Base-by-base conservation (phyloP, 257 asterid genomes). In the Solanum ossicruentum region DNA sequence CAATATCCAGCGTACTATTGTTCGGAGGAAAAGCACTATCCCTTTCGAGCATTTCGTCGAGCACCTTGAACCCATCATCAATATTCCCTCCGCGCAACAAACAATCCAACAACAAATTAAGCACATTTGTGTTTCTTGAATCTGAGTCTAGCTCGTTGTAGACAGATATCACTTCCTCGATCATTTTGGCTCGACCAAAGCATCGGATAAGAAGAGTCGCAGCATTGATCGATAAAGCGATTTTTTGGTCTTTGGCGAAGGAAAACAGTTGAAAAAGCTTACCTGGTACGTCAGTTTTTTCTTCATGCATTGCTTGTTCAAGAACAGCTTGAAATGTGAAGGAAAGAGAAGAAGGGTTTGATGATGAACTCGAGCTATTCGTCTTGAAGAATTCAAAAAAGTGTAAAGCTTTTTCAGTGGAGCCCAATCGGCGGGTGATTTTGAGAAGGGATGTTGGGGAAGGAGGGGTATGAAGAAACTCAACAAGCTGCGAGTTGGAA, bases 11-110 rank as follows among this genome's bases (percentile, higher is more conserved):
- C 0, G 99, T 96, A 80, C 60, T 82, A 23, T 61, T 21, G 81
- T 92, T 88, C 12, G 98, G 98, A 49, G 87, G 89, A 36, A 73
- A 79, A 23, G 15, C 12, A 6, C 88, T 17, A 45, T 86, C 88
- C 3, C 87, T 63, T 15, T 88, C 85, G 82, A 95, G 92, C 98
- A 93, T 93, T 94, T 92, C 89, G 73, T 91, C 97, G 84, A 96
- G 90, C 95, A 96, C 52, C 90, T 93, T 93, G 83, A 93, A 28
- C 5, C 95, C 98, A 85, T 88, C 91, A 89, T 93, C 95, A 26
- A 87, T 80, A 4, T 87, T 86, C 8, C 93, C 93, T 47, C 86
- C 86, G 20, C 87, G 84, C 71, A 94, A 66, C 55, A 88, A 2
- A 61, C 91, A 91, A n/a, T 12, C 81, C 18, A 95, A 36, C 65